Conservation (phyloP, 208 protist species). For the Acanthamoeba polyphaga region DNA sequence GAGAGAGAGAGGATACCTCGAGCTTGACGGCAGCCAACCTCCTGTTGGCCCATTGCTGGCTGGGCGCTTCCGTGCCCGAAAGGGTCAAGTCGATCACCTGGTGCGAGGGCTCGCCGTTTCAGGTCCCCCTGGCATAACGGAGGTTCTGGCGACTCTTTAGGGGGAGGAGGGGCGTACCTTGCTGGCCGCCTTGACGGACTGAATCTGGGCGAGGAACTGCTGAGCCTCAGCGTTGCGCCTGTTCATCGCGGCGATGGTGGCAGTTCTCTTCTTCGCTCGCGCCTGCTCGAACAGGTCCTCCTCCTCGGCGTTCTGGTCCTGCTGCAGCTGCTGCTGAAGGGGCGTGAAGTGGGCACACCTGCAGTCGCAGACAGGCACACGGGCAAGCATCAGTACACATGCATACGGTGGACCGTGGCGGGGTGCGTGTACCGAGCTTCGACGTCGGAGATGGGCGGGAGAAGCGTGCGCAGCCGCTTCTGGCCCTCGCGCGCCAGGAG, state of each 20-base stretch:
- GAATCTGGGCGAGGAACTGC: slow-evolving; percentile 19
- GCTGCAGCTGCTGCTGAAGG: slow-evolving; percentile 61
- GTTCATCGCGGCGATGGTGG: background rate
- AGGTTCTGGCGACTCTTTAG: background rate
- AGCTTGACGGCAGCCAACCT: slow-evolving; percentile 12
- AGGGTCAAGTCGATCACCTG: slow-evolving; percentile 60
- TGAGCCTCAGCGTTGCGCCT: slow-evolving; percentile 12
- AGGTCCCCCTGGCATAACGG: background rate
- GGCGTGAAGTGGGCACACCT: slow-evolving; percentile 1
- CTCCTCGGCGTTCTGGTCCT: slow-evolving; percentile 35
- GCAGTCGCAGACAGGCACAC: background rate
- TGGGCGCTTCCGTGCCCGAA: background rate
- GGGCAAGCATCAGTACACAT: background rate
- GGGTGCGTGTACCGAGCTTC: background rate
- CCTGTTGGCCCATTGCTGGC: slow-evolving; percentile 55
- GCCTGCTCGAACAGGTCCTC: background rate
- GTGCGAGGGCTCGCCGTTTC: background rate
- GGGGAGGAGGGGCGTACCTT: background rate
- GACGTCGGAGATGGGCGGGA: slow-evolving; percentile 6
- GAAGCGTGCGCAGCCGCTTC: slow-evolving; percentile 40
- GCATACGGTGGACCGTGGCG: background rate
- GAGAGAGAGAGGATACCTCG: background rate
- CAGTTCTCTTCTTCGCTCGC: background rate
- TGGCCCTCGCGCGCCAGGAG: slow-evolving; percentile 45
- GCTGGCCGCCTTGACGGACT: slow-evolving; percentile 13